A percentile compares a stretch with the other conserved stretches of the same genome.
These are phyloP conservation scores for Sporobolomyces pararoseus DNA, from an alignment of 768 basidiomycete species.

Conservation along the genomic window DNA sequence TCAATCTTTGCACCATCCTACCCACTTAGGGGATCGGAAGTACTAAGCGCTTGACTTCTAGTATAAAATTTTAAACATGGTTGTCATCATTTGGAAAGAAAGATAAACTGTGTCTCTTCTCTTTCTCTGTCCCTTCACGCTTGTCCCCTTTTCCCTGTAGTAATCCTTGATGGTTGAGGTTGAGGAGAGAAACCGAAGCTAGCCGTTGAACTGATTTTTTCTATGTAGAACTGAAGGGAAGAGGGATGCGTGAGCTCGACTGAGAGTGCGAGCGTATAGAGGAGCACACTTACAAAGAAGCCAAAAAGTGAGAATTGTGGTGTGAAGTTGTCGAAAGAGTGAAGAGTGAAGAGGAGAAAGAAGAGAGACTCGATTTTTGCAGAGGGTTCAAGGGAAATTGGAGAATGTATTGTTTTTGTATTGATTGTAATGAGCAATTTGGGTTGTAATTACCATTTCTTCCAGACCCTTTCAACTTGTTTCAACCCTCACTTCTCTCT, in stretches of 20 bases:
- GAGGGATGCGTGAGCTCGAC: too few species aligned
- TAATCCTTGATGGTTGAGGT: not conserved
- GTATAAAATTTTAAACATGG: slow-evolving; percentile 24
- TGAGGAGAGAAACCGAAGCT: slow-evolving; percentile 6
- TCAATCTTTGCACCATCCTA: slow-evolving; percentile 32
- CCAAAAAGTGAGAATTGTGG: too few species aligned
- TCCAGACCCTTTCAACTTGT: not conserved
- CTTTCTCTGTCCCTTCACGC: not conserved
- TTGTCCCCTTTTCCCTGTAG: too few species aligned
- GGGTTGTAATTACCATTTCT: too few species aligned
- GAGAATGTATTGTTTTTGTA: too few species aligned
- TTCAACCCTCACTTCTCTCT: not conserved
- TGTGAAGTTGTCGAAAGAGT: too few species aligned
- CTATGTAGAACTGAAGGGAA: not conserved
- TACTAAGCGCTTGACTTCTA: slow-evolving; percentile 39
- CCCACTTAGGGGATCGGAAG: slow-evolving; percentile 31
- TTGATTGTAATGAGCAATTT: too few species aligned
- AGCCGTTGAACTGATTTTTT: slow-evolving; percentile 1
- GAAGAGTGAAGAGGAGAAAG: too few species aligned
- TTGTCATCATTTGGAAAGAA: slow-evolving; percentile 23
- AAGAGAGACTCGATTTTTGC: too few species aligned
- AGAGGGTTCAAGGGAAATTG: too few species aligned
- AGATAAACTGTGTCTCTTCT: not conserved
- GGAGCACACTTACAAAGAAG: too few species aligned
- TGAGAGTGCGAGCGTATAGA: too few species aligned